phyloP scores from a whole-genome alignment of 257 asterid genomes.

The Nicotiana attenuata region DNA sequence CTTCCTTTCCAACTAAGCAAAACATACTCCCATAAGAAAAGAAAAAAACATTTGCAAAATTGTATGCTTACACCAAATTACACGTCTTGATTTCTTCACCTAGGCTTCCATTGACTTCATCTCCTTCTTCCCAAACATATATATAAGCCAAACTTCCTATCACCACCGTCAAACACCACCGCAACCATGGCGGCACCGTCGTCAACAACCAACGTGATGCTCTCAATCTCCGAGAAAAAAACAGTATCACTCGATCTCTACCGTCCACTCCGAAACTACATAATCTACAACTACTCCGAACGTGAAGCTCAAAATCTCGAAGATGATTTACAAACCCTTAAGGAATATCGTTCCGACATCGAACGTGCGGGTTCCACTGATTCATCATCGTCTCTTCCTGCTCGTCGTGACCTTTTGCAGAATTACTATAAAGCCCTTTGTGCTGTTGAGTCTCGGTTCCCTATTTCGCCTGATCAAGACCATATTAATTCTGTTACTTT shows the following conservation, averaged over 20 bases:
- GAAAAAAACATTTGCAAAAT: too few species aligned
- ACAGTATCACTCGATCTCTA: slow-evolving; percentile 70
- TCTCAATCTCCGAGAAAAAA: slow-evolving; percentile 83
- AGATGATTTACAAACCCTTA: slow-evolving; percentile 75
- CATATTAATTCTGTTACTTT: slow-evolving; percentile 76
- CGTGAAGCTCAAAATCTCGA: slow-evolving; percentile 89
- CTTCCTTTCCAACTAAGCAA: not conserved
- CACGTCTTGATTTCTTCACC: not conserved
- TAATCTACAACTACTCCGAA: slow-evolving; percentile 75
- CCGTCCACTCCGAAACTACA: slow-evolving; percentile 80
- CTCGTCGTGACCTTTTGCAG: slow-evolving; percentile 85
- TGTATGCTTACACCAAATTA: not conserved
- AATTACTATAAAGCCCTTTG: slow-evolving; percentile 90
- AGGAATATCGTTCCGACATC: slow-evolving; percentile 64
- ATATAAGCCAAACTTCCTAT: not conserved
- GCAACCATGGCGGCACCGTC: slow-evolving; percentile 52
- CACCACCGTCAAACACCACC: slow-evolving; percentile 6
- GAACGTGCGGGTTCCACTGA: slow-evolving; percentile 58
- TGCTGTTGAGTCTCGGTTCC: slow-evolving; percentile 93
- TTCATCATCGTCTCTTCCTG: slow-evolving; percentile 34
- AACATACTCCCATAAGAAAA: not conserved
- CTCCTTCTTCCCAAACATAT: not conserved
- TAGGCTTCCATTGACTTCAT: slow-evolving; percentile 3
- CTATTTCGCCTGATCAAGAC: slow-evolving; percentile 81
- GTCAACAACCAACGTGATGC: slow-evolving; percentile 68